These are phyloP conservation scores for Fusarium penzigii DNA, from an alignment of 2,329 filamentous ascomycete species.

Conservation along the genomic window DNA sequence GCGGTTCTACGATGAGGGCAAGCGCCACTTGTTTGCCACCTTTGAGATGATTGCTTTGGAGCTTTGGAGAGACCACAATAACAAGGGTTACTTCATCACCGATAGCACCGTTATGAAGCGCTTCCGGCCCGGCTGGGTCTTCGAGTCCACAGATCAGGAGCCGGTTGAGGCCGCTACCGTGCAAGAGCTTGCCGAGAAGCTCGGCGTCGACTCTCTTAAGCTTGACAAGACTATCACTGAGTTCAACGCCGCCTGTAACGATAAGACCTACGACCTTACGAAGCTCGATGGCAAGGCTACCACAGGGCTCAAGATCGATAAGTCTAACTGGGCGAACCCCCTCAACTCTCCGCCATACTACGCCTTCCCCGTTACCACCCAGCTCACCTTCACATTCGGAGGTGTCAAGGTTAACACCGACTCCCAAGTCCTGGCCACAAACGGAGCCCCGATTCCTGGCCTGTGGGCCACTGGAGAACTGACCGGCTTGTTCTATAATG, in stretches of 20 bases:
- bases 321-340: conserved; percentile 1
- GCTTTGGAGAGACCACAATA: not conserved
- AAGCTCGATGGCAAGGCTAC: not conserved
- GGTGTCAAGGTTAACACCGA: conserved; percentile 1
- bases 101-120: not conserved
- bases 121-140: not conserved
- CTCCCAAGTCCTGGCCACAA: conserved; percentile 1
- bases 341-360: not conserved
- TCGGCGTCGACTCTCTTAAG: not conserved
- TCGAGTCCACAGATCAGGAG: not conserved
- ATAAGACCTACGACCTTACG: not conserved
- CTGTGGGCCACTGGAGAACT: not conserved
- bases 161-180: not conserved
- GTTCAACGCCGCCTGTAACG: not conserved
- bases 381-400: not conserved
- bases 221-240: not conserved
- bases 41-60: not conserved
- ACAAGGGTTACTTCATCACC: not conserved
- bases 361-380: not conserved
- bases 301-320: not conserved
- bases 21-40: not conserved
- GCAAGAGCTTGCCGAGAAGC: not conserved
- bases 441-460: not conserved
- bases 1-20: not conserved
- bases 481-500: not conserved